Evolutionary conservation across 257 asterid species (phyloP).

Genomic region (Capsicum pubescens): DNA sequence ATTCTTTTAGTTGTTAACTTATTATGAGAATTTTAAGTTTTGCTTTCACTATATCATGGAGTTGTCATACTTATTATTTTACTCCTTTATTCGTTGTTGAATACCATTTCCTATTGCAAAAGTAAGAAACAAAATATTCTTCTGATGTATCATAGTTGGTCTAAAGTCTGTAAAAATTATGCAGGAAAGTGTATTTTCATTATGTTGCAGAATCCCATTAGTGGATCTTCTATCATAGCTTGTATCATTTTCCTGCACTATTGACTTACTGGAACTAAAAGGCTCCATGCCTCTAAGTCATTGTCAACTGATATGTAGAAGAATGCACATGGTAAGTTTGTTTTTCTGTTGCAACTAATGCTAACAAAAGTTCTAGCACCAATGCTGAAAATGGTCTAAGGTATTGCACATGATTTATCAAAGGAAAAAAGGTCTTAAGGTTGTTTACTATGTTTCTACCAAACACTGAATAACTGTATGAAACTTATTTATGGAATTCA

Average conservation of each 20-base stretch:
- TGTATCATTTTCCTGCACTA: not conserved
- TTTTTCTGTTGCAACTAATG: not conserved
- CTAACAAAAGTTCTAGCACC: not conserved
- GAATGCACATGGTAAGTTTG: not conserved
- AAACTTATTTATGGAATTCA: not conserved
- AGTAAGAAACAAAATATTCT: too few relatives aligned
- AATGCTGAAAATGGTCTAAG: not conserved
- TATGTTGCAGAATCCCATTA: too few relatives aligned
- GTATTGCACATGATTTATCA: not conserved
- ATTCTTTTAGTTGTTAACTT: too few relatives aligned
- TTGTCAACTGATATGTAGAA: constrained; percentile 1
- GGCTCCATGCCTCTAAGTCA: not conserved
- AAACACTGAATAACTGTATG: not conserved
- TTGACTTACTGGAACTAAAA: constrained; percentile 6
- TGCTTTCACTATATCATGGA: too few relatives aligned
- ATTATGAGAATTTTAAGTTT: too few relatives aligned
- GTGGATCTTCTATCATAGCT: not conserved
- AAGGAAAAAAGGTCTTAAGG: not conserved
- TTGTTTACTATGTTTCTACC: not conserved
- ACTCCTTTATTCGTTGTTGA: too few relatives aligned
- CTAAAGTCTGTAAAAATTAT: too few relatives aligned
- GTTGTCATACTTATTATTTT: too few relatives aligned
- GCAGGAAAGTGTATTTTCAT: too few relatives aligned
- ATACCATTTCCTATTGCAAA: too few relatives aligned
- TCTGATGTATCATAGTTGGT: too few relatives aligned